phyloP scores from a whole-genome alignment of 2,329 filamentous ascomycete species.

The Xylaria sp. region DNA sequence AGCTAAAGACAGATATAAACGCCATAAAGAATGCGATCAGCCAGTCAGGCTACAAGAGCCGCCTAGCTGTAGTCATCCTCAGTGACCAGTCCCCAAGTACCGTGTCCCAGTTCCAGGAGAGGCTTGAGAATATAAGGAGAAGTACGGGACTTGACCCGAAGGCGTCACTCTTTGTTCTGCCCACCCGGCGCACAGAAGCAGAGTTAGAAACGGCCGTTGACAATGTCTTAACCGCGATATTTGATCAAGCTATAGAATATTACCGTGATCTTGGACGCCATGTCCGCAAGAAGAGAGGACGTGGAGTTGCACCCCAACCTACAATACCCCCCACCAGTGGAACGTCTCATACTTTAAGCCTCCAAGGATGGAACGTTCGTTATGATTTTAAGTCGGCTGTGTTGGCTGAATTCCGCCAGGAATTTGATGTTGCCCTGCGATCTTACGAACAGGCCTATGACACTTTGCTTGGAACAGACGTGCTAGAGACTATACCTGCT shows the following conservation, averaged over 20 bases:
- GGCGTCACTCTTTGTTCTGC: constrained; percentile 82
- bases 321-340: constrained; percentile 84
- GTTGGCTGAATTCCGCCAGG: constrained; percentile 92
- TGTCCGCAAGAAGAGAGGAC: constrained; percentile 85
- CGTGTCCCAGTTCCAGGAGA: constrained; percentile 73
- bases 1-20: constrained; percentile 88
- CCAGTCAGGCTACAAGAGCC: constrained; percentile 79
- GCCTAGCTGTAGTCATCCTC: constrained; percentile 80
- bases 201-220: constrained; percentile 80
- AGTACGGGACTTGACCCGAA: constrained; percentile 85
- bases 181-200: constrained; percentile 74
- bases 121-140: constrained; percentile 81
- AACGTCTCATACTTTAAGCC: constrained; percentile 85
- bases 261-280: constrained; percentile 96
- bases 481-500: constrained; percentile 87
- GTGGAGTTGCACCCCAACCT: constrained; percentile 80
- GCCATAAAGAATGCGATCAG: constrained; percentile 74
- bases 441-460: constrained; percentile 92
- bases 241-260: constrained; percentile 83
- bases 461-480: constrained; percentile 80
- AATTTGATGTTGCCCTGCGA: constrained; percentile 86
- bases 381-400: constrained; percentile 95
- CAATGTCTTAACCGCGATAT: constrained; percentile 77
- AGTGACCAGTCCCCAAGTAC: constrained; percentile 69
- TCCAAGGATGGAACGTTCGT: constrained; percentile 89